phyloP scores from a whole-genome alignment of 2,329 filamentous ascomycete species.

The Teratosphaeria nubilosa region DNA sequence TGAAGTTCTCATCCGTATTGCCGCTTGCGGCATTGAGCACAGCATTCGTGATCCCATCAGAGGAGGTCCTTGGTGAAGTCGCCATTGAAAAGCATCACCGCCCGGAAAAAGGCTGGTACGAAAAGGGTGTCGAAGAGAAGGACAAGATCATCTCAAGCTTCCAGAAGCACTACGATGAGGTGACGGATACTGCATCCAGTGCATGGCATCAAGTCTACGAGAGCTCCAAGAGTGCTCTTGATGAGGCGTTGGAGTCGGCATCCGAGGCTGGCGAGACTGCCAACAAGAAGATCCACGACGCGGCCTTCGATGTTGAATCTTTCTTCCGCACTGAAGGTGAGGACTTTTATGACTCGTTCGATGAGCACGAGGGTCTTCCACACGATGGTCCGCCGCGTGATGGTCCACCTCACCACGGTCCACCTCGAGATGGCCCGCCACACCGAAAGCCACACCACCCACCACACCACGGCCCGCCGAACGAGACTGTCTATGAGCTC shows the following conservation, averaged over 20 bases:
- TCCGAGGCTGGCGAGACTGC: constrained; percentile 29
- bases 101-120: constrained; percentile 14
- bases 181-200: constrained; percentile 9
- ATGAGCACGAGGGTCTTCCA: constrained; percentile 16
- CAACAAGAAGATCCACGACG: constrained; percentile 33
- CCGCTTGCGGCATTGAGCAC: constrained; percentile 40
- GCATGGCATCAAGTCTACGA: constrained; percentile 20
- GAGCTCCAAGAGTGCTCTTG: constrained; percentile 29
- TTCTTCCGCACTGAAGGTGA: constrained; percentile 34
- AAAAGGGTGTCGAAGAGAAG: constrained; percentile 25
- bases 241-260: constrained; percentile 33
- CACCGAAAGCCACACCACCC: constrained; percentile 11
- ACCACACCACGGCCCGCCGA: constrained; percentile 28
- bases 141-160: constrained; percentile 26
- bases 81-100: constrained; percentile 28
- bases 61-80: constrained; percentile 37
- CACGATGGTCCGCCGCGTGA: constrained; percentile 10
- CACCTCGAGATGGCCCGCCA: constrained; percentile 17
- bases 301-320: constrained; percentile 36
- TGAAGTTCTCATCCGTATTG: constrained; percentile 41
- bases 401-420: constrained; percentile 12
- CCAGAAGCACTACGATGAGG: constrained; percentile 12
- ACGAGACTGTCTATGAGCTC: constrained; percentile 69
- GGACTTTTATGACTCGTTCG: constrained; percentile 23
- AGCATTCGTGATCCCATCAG: constrained; percentile 45